Conservation (phyloP, 2,329 filamentous ascomycete species). For the Stagonosporopsis vannaccii region DNA sequence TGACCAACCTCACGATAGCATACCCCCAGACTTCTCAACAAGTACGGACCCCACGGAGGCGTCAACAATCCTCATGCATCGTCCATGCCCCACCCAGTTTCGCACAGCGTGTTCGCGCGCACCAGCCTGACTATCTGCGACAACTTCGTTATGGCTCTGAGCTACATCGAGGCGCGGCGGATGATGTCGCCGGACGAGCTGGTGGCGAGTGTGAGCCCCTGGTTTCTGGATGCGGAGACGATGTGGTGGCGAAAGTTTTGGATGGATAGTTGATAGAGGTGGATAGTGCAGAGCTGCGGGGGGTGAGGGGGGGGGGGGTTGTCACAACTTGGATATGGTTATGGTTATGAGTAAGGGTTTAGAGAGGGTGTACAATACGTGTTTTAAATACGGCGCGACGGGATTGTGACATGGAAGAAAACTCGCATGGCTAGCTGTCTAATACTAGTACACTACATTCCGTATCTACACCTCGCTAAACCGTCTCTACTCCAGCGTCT, state of each 20-base stretch:
- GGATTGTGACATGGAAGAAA: not conserved
- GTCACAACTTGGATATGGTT: no score
- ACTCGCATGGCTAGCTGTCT: conserved; percentile 9
- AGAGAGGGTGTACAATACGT: not conserved
- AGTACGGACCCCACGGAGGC: no score
- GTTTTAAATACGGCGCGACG: not conserved
- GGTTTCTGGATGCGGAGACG: conserved; percentile 44
- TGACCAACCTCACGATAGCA: no score
- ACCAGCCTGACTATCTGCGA: conserved; percentile 46
- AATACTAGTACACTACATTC: conserved; percentile 16
- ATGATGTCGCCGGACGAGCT: conserved; percentile 41
- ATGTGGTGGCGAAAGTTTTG: conserved; percentile 43
- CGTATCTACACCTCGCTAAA: not conserved
- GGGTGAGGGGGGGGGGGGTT: no score
- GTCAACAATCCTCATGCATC: conserved; percentile 9
- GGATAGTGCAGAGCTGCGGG: not conserved
- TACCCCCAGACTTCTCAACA: no score
- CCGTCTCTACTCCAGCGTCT: conserved; percentile 36
- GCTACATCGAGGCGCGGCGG: conserved; percentile 27
- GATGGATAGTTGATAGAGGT: conserved; percentile 14
- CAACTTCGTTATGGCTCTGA: conserved; percentile 42
- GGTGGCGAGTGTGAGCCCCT: conserved; percentile 39
- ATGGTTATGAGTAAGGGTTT: no score
- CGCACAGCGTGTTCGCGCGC: conserved; percentile 38
- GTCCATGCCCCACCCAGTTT: conserved; percentile 40